Conservation (phyloP, 768 basidiomycete genomes). For the Boletus vermiculosoides region DNA sequence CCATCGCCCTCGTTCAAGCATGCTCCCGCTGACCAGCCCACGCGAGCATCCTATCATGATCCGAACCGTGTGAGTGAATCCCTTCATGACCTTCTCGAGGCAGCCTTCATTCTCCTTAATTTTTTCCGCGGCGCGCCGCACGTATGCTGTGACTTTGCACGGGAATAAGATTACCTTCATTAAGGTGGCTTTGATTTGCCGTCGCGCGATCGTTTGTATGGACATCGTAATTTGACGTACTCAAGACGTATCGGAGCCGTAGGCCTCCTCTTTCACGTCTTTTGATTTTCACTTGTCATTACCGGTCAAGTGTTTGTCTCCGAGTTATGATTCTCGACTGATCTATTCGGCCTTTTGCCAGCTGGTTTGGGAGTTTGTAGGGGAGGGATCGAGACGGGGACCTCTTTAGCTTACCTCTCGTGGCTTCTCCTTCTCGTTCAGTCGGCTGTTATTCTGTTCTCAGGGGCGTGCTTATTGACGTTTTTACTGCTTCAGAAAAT, state of each 20-base stretch:
- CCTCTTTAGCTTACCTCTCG: constrained; percentile 2
- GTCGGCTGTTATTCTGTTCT: constrained; percentile 1
- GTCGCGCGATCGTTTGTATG: constrained; percentile 10
- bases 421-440: constrained; percentile 13
- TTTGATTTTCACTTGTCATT: constrained; percentile 26
- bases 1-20: not conserved
- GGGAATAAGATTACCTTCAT: constrained; percentile 27
- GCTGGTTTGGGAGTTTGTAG: not conserved
- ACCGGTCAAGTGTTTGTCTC: constrained; percentile 11
- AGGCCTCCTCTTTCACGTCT: constrained; percentile 8
- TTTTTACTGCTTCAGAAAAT: constrained; percentile 8
- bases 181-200: constrained; percentile 22
- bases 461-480: constrained; percentile 14
- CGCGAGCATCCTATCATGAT: constrained; percentile 10
- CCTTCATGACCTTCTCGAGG: constrained; percentile 10
- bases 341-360: constrained; percentile 4
- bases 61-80: constrained; percentile 16
- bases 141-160: constrained; percentile 9
- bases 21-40: not conserved
- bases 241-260: constrained; percentile 28
- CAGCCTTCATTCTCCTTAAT: constrained; percentile 2
- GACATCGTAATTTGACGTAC: constrained; percentile 27
- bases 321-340: constrained; percentile 4
- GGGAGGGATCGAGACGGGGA: constrained; percentile 18
- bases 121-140: constrained; percentile 4